These are phyloP conservation scores for Scleroderma citrinum DNA, from an alignment of 768 basidiomycete species.

Conservation along the genomic window DNA sequence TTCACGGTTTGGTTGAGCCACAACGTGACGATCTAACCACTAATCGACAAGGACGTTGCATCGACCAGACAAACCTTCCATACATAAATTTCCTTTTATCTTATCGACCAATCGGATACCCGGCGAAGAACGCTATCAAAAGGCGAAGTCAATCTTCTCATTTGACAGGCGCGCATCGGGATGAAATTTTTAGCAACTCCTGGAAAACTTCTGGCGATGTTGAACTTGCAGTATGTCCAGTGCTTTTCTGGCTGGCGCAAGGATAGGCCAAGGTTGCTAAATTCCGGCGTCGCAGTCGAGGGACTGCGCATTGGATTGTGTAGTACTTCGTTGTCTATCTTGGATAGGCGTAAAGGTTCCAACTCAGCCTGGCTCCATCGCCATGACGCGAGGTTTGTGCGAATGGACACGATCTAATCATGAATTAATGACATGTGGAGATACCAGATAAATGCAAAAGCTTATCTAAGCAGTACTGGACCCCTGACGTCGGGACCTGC, in stretches of 20 bases:
- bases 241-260: not conserved
- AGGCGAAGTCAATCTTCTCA: not conserved
- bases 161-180: too few relatives aligned
- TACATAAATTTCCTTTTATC: too few relatives aligned
- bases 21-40: constrained; percentile 42
- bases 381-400: not conserved
- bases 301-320: too few relatives aligned
- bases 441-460: too few relatives aligned
- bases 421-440: too few relatives aligned
- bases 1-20: constrained; percentile 31
- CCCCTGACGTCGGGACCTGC: not conserved
- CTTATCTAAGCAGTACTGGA: not conserved
- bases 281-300: not conserved
- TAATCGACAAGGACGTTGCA: constrained; percentile 35
- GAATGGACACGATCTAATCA: not conserved
- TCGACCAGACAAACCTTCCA: not conserved
- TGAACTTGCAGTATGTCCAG: too few relatives aligned
- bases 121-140: not conserved
- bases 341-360: too few relatives aligned
- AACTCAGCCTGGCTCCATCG: not conserved
- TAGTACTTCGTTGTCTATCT: too few relatives aligned
- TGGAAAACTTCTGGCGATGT: too few relatives aligned
- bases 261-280: not conserved
- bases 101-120: not conserved
- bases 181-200: too few relatives aligned